Conservation (phyloP, 345 rosid species). For the Melastoma malabathricum region DNA sequence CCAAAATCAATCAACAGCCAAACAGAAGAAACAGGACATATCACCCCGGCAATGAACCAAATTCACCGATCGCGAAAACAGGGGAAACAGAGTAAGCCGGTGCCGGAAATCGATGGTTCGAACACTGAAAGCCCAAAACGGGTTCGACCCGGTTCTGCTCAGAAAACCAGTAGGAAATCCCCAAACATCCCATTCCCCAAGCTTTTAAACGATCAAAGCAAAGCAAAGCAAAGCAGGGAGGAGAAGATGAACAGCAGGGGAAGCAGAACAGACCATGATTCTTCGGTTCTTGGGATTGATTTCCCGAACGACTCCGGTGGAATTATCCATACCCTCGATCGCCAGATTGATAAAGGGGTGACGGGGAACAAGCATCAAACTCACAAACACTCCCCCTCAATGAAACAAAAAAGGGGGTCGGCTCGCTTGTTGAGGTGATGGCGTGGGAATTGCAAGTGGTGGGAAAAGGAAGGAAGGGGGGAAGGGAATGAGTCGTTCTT, state of each 20-base stretch:
- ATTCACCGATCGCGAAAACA: too few relatives aligned
- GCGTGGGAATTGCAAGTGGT: constrained; percentile 5
- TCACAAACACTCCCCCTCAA: neutral
- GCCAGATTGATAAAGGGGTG: constrained; percentile 40
- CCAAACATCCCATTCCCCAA: neutral
- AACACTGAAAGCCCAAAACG: too few relatives aligned
- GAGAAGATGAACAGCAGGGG: neutral
- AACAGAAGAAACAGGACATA: constrained; percentile 2
- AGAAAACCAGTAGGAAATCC: too few relatives aligned
- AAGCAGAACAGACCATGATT: constrained; percentile 45
- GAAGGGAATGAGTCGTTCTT: constrained; percentile 36
- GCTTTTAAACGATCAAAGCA: constrained; percentile 1
- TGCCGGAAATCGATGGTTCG: too few relatives aligned
- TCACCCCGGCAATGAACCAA: too few relatives aligned
- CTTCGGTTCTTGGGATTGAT: constrained; percentile 67
- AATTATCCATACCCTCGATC: constrained; percentile 61
- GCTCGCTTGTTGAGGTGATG: constrained; percentile 15
- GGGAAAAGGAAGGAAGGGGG: neutral
- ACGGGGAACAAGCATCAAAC: neutral
- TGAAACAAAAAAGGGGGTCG: constrained; percentile 1
- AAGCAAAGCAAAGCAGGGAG: neutral
- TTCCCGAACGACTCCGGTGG: constrained; percentile 34
- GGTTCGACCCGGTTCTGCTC: too few relatives aligned
- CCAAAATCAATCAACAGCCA: constrained; percentile 1
- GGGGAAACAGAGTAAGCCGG: too few relatives aligned